Evolutionary conservation across 768 basidiomycete species (phyloP).

Genomic region (Lactarius akahatsu): DNA sequence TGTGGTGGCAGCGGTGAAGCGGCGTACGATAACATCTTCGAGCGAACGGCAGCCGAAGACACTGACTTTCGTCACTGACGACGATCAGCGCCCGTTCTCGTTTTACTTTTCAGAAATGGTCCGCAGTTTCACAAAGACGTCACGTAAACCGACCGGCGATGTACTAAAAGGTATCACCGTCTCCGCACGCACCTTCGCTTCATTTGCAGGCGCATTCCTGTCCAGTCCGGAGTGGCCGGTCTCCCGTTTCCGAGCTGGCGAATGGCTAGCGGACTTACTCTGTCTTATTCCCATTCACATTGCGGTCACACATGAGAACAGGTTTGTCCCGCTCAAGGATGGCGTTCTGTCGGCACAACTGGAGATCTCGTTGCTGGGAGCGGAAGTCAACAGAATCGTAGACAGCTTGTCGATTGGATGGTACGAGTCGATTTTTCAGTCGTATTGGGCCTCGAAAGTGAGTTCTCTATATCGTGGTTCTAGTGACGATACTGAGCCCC

Average conservation of each 20-base stretch:
- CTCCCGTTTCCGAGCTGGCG: constrained; percentile 49
- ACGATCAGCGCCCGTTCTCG: constrained; percentile 38
- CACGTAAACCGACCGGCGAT: constrained; percentile 53
- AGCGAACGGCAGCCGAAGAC: constrained; percentile 36
- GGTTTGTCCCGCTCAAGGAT: constrained; percentile 63
- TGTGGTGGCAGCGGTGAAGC: constrained; percentile 14
- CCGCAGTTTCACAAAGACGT: constrained; percentile 45
- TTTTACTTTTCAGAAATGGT: constrained; percentile 49
- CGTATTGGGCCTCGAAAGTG: constrained; percentile 60
- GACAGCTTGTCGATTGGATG: constrained; percentile 58
- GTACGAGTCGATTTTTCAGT: constrained; percentile 64
- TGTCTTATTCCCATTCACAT: constrained; percentile 67
- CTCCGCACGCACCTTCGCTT: constrained; percentile 35
- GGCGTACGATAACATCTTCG: constrained; percentile 17
- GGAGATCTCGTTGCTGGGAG: constrained; percentile 58
- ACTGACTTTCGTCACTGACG: constrained; percentile 47
- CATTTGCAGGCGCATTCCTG: constrained; percentile 31
- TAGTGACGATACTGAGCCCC: neutral
- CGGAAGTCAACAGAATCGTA: constrained; percentile 57
- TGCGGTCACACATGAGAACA: constrained; percentile 57
- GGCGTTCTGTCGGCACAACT: constrained; percentile 50
- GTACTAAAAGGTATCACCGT: constrained; percentile 42
- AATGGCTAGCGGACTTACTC: constrained; percentile 61
- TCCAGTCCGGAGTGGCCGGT: constrained; percentile 26
- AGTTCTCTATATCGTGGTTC: neutral